Evolutionary conservation across 768 basidiomycete genomes (phyloP).

Genomic region (Kockovaella imperatae): DNA sequence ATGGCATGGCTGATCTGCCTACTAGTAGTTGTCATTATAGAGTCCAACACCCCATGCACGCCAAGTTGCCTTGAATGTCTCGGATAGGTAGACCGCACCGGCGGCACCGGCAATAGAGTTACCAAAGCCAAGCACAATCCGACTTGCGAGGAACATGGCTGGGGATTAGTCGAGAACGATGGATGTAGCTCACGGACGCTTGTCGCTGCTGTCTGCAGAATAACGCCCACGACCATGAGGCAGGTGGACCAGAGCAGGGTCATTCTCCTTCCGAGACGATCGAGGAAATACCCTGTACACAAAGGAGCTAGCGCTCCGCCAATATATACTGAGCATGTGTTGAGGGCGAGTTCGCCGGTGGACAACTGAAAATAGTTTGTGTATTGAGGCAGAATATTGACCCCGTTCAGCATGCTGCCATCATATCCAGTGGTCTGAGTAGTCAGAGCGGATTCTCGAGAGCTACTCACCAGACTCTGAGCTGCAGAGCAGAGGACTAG

Average conservation of each 20-base stretch:
- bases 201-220: conserved; percentile 12
- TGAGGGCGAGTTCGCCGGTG: conserved; percentile 8
- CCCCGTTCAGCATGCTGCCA: conserved; percentile 8
- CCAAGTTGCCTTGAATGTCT: neutral
- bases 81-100: neutral
- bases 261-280: conserved; percentile 6
- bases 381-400: conserved; percentile 11
- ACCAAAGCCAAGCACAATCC: conserved; percentile 52
- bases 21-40: neutral
- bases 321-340: conserved; percentile 6
- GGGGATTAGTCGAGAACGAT: no score
- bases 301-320: conserved; percentile 6
- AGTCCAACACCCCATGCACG: neutral
- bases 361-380: conserved; percentile 16
- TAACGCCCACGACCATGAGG: conserved; percentile 6
- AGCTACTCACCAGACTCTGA: no score
- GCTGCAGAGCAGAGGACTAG: no score
- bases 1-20: neutral
- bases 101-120: neutral
- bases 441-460: no score
- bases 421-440: conserved; percentile 16
- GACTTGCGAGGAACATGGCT: neutral
- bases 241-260: conserved; percentile 1
- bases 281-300: conserved; percentile 3
- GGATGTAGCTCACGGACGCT: conserved; percentile 11